Percentiles rank a stretch among this genome's conserved stretches.
Evolutionary conservation across 2,329 filamentous ascomycete species (phyloP).

Genomic region (Colletotrichum echinochloae): DNA sequence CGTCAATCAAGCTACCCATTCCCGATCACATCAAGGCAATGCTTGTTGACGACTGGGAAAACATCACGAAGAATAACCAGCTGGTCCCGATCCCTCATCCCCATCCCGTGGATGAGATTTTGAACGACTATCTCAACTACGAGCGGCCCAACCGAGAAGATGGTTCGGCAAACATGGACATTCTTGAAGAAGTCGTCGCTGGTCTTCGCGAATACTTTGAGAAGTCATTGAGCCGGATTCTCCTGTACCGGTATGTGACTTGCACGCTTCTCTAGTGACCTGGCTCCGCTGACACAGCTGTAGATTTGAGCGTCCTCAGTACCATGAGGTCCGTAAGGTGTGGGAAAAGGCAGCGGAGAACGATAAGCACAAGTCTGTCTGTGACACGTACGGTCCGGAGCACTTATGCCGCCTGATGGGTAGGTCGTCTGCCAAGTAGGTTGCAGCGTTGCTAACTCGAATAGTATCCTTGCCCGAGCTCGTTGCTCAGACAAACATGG

Average conservation of each 20-base stretch:
- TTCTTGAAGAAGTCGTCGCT: slow-evolving; percentile 88
- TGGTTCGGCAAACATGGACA: slow-evolving; percentile 80
- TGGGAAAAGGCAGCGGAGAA: slow-evolving; percentile 74
- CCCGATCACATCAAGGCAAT: slow-evolving; percentile 92
- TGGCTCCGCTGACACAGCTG: neutral
- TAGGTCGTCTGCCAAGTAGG: slow-evolving; percentile 57
- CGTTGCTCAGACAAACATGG: slow-evolving; percentile 98
- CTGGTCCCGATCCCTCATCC: slow-evolving; percentile 86
- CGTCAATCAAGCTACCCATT: slow-evolving; percentile 86
- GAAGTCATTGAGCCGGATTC: slow-evolving; percentile 84
- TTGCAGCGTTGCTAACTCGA: slow-evolving; percentile 29
- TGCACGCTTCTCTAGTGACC: neutral
- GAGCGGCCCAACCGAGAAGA: slow-evolving; percentile 74
- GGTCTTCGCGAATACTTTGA: slow-evolving; percentile 96
- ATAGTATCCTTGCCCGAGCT: slow-evolving; percentile 91
- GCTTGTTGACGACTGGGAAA: slow-evolving; percentile 98
- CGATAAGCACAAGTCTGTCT: slow-evolving; percentile 76
- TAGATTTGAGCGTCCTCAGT: slow-evolving; percentile 92
- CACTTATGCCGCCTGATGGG: slow-evolving; percentile 90
- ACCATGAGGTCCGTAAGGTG: slow-evolving; percentile 78
- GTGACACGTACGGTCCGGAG: slow-evolving; percentile 92
- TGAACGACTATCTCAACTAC: slow-evolving; percentile 82
- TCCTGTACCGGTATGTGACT: slow-evolving; percentile 77
- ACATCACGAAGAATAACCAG: slow-evolving; percentile 94
- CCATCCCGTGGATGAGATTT: slow-evolving; percentile 79